These are phyloP conservation scores for Delonix regia DNA, from an alignment of 306 rosid species.

Conservation along the genomic window DNA sequence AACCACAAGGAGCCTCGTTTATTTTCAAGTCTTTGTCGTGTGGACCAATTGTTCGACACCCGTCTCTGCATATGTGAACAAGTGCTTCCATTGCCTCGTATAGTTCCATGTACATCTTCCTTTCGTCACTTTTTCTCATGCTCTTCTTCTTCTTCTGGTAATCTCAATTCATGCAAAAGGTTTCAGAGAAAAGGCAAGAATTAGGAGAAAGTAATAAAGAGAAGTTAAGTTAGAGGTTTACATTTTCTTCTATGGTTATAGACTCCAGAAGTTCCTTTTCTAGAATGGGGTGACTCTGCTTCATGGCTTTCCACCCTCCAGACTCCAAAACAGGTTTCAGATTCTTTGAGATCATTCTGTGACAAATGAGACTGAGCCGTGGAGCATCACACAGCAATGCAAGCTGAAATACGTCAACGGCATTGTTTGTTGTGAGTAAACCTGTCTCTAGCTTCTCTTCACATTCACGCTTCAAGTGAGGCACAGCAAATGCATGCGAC, in stretches of 20 bases:
- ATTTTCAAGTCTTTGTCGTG: conserved; percentile 68
- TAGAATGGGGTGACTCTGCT: conserved; percentile 69
- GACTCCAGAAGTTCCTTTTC: conserved; percentile 58
- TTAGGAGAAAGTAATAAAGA: neutral
- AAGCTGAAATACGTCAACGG: conserved; percentile 74
- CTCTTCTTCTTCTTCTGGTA: conserved; percentile 61
- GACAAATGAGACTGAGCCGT: conserved; percentile 72
- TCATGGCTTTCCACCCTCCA: conserved; percentile 77
- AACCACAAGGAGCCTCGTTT: conserved; percentile 68
- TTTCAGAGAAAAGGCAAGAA: conserved; percentile 10
- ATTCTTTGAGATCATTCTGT: conserved; percentile 59
- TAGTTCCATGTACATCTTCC: conserved; percentile 62
- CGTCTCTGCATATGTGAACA: conserved; percentile 88
- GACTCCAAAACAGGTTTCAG: conserved; percentile 62
- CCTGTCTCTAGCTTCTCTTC: conserved; percentile 54
- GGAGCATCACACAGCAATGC: conserved; percentile 82
- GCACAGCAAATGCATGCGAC: conserved; percentile 72
- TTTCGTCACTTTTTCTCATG: conserved; percentile 59
- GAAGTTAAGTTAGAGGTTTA: conserved; percentile 44
- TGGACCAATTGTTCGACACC: conserved; percentile 87
- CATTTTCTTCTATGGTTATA: conserved; percentile 57
- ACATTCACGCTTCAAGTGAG: conserved; percentile 76
- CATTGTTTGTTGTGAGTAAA: conserved; percentile 60
- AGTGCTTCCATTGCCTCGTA: conserved; percentile 96
- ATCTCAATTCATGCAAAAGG: neutral